phyloP scores from a whole-genome alignment of 768 basidiomycete genomes.

The Lactarius tabidus region DNA sequence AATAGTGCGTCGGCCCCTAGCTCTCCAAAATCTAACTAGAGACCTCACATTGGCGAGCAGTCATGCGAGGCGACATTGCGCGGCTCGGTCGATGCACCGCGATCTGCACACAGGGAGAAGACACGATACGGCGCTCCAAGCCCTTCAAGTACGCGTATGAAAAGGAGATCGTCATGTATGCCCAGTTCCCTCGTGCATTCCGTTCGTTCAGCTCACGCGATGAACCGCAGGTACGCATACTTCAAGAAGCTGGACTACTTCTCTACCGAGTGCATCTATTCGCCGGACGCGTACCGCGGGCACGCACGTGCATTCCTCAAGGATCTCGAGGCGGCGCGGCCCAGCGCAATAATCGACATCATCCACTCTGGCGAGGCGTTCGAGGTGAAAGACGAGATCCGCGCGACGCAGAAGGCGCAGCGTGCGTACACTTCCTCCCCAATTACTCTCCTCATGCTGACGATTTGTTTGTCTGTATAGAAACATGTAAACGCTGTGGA shows the following conservation, averaged over 20 bases:
- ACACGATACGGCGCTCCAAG: constrained; percentile 94
- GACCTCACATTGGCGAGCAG: constrained; percentile 39
- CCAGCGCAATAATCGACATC: constrained; percentile 95
- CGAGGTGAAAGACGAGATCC: constrained; percentile 81
- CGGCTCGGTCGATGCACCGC: constrained; percentile 89
- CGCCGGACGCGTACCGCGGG: constrained; percentile 96
- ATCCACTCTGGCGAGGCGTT: constrained; percentile 95
- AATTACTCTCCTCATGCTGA: background rate
- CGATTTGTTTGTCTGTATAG: constrained; percentile 38
- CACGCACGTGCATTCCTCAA: constrained; percentile 94
- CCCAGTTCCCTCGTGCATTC: background rate
- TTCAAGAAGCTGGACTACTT: constrained; percentile 99
- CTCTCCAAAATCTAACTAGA: constrained; percentile 8
- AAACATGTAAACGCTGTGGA: constrained; percentile 87
- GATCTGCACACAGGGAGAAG: constrained; percentile 94
- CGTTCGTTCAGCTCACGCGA: background rate
- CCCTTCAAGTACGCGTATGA: constrained; percentile 99
- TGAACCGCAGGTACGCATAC: constrained; percentile 83
- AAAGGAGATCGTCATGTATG: constrained; percentile 98
- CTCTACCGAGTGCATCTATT: constrained; percentile 99
- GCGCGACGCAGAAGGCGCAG: constrained; percentile 74
- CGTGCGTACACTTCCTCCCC: constrained; percentile 53
- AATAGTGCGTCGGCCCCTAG: constrained; percentile 62
- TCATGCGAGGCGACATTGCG: constrained; percentile 97
- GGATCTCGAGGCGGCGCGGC: constrained; percentile 89